Base-by-base conservation (phyloP, 352 stramenopile species). In the Peronospora tabacina region DNA sequence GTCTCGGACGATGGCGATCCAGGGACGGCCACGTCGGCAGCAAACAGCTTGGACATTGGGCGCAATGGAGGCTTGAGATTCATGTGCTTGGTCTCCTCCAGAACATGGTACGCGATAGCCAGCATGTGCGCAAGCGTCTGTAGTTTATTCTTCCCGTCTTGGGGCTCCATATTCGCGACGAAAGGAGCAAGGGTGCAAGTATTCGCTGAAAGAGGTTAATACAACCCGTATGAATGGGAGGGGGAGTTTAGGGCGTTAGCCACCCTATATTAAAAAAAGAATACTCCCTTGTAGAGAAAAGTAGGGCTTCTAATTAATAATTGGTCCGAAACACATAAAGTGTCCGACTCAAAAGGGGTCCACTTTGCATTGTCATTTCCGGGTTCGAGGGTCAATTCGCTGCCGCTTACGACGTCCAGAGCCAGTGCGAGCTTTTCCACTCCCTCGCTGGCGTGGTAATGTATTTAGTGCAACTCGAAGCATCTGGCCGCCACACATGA, bases 31-130 rank as follows among this genome's bases (percentile, higher is more conserved):
- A 62, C 63, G 30, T 87, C 73, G 7, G 68, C 49, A n/a, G 75
- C 67, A 53, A 90, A 92, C 33, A 90, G 62, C 46, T 75, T 82
- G 34, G 78, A 88, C 52, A 72, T 92, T 22, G 79, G 74, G 45
- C 85, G 81, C 1, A 92, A 73, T 22, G 81, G 81, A 17, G 79
- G 76, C 62, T 87, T 90, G 16, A 90, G 66, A 55, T 92, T 92
- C 61, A 90, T 81, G 60, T 90, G 63, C 59, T 87, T 87, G 51
- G 70, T 76, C 61, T 92, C 81, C 49, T 86, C 75, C 16, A 90
- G 75, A 44, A 90, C 75, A 34, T 87, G 79, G 49, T 79, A 87
- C 16, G 72, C 72, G 50, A 90, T 80, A 24, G 78, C 73, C 10
- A 90, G 63, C 38, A 90, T 68, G 29, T 86, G 68, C 24, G 82